Base-by-base conservation (phyloP, 2,329 filamentous ascomycete species). In the Gnomoniopsis smithogilvyi region DNA sequence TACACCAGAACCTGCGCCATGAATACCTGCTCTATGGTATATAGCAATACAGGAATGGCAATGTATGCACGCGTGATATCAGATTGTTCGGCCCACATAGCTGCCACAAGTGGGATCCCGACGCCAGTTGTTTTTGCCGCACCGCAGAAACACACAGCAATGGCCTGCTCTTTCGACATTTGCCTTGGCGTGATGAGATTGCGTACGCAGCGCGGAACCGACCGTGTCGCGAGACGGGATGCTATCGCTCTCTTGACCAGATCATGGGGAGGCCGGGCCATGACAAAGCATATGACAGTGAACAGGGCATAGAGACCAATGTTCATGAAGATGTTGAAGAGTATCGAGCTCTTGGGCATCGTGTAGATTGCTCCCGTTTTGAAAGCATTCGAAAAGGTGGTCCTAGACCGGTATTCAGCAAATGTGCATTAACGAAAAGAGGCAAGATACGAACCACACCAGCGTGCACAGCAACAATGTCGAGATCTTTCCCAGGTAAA, bases 111-210 rank as follows among this genome's bases (percentile, higher is more conserved):
- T 0, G 88, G 88, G 8, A 91, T 88, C 0, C 88, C 87, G 59
- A 91, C 76, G 2, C 84, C 86, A 1, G 87, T 87, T 2, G 88
- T 90, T 72, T 92, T 92, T 15, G 88, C 88, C 0, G 88, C 87
- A 26, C 85, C 86, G 66, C 87, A 90, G 70, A 91, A 91, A 65
- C 87, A 90, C 15, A 90, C 83, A 0, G 89, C 87, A 52, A 91
- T 82, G 0, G 87, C 82, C 65, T 90, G 84, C 59, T 82, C 80
- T 41, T 80, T 80, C 0, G 80, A 73, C 68, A 89, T 77, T 66
- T 79, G 83, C 38, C 78, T 71, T 2, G 80, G 69, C 1, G 79
- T 80, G 1, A 84, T n/a, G 10, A 65, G 67, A 47, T 69, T 70
- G 58, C 69, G 66, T 48, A 73, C 6, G n/a, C 63, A 46, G 0